phyloP scores from a whole-genome alignment of 495 filamentous ascomycete species.

The Hypomontagnella submonticulosa region DNA sequence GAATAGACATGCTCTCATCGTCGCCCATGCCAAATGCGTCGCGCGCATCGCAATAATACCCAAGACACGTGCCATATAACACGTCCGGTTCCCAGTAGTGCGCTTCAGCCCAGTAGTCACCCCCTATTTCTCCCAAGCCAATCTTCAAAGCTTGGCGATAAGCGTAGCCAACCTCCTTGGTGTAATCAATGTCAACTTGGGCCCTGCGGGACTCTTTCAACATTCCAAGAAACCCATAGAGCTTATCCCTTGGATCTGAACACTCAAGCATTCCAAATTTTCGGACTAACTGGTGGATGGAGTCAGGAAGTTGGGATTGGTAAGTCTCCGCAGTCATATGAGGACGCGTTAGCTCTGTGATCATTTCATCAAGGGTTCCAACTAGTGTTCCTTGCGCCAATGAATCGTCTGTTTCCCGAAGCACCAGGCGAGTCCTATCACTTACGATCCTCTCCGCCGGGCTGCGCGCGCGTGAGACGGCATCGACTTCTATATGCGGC shows the following conservation, averaged over 20 bases:
- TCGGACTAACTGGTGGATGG: slow-evolving; percentile 25
- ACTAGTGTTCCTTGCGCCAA: slow-evolving; percentile 24
- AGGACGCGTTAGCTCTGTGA: slow-evolving; percentile 1
- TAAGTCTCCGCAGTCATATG: slow-evolving; percentile 23
- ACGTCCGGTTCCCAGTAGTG: neutral
- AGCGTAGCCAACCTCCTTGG: slow-evolving; percentile 17
- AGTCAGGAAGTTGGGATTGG: slow-evolving; percentile 31
- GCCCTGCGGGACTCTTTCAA: slow-evolving; percentile 38
- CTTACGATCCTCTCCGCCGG: slow-evolving; percentile 35
- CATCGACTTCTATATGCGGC: neutral
- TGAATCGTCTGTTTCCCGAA: slow-evolving; percentile 8
- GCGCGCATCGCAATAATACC: slow-evolving; percentile 32
- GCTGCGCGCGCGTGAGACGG: slow-evolving; percentile 17
- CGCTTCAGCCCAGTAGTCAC: slow-evolving; percentile 6
- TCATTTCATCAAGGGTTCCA: slow-evolving; percentile 22
- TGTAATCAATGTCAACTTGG: slow-evolving; percentile 29
- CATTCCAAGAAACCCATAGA: slow-evolving; percentile 42
- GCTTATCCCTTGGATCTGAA: slow-evolving; percentile 38
- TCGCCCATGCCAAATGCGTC: slow-evolving; percentile 29
- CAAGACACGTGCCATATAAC: neutral
- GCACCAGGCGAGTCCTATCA: slow-evolving; percentile 19
- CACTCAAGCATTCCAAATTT: slow-evolving; percentile 42
- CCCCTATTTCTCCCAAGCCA: slow-evolving; percentile 22
- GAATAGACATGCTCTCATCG: slow-evolving; percentile 14
- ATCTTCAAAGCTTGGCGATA: slow-evolving; percentile 37